Base-by-base conservation (phyloP, 768 basidiomycete genomes). In the Leccinum barrowsii region DNA sequence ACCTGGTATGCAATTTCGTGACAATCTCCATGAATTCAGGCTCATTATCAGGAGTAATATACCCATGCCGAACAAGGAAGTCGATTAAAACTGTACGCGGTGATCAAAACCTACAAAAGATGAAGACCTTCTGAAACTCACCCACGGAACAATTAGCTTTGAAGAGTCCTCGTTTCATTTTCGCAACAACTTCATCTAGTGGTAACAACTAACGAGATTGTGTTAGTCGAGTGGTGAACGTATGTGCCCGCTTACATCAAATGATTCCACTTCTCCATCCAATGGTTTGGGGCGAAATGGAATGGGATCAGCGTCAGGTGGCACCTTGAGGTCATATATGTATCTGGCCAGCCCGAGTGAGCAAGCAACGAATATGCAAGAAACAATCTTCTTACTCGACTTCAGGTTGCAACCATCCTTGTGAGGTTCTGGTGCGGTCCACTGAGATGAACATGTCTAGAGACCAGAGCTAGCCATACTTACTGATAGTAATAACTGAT, bases 221-320 rank as follows among this genome's bases (percentile, higher is more conserved):
- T 5, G 40, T 55, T 19, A 17, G 28, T 55, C 15, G 21, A n/a
- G 26, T 5, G 5, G n/a, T 26, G 37, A 46, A 21, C 24, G 30
- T 5, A 52, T 51, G 11, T 44, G 49, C 3, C 12, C 8, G 66
- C 80, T 54, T 56, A 94, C 94, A 76, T 93, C 85, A 64, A 99
- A 99, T 1, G 82, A 87, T 69, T 97, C 94, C 2, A 97, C 97
- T 69, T 99, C 97, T 24, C 92, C 94, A 63, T 99, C 97, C 21
- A 83, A 77, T 0, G 94, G 92, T 53, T 79, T 78, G 7, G 92
- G 92, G 50, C 77, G 76, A 61, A 89, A 83, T 17, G 78, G 73
- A 13, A 76, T 71, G 17, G 80, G 68, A 62, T 74, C 84, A 67
- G 70, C 60, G 32, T 72, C 74, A 5, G 75, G 61, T 0, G 92